These are phyloP conservation scores for Leavenworthia alabamica DNA, from an alignment of 345 rosid species.

Conservation along the genomic window DNA sequence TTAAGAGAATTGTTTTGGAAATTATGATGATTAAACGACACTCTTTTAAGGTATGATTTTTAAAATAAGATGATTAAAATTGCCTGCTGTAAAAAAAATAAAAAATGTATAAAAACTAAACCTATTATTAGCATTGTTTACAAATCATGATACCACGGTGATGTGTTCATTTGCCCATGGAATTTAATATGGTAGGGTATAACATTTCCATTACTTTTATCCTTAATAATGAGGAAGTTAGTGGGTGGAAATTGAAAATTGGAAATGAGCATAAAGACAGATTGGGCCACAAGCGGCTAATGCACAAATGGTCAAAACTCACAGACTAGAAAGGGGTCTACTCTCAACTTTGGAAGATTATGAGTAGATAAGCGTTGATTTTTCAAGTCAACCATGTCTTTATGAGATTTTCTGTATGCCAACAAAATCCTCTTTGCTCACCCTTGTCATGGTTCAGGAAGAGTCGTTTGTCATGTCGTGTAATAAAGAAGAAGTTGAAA, in stretches of 20 bases:
- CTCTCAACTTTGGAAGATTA: constrained; percentile 12
- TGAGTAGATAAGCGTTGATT: constrained; percentile 14
- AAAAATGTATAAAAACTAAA: neutral
- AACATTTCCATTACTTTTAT: neutral
- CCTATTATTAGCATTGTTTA: neutral
- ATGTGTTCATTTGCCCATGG: neutral
- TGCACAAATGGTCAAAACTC: constrained; percentile 14
- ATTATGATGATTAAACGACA: neutral
- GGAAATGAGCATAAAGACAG: constrained; percentile 6
- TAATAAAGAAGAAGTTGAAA: neutral
- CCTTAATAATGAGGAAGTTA: neutral
- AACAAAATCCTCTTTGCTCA: constrained; percentile 4
- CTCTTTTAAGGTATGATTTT: neutral
- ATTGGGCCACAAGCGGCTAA: constrained; percentile 9
- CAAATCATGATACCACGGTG: neutral
- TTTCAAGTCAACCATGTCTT: constrained; percentile 18
- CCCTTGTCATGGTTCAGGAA: neutral
- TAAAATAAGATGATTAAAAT: neutral
- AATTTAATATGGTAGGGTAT: neutral
- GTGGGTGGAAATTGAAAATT: neutral
- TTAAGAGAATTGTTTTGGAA: too few relatives aligned
- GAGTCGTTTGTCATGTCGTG: constrained; percentile 6
- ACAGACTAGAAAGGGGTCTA: constrained; percentile 12
- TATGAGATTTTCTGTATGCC: neutral
- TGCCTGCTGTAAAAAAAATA: neutral